phyloP scores from a whole-genome alignment of 1,139 yeast species.

The Lodderomyces elongisporus region DNA sequence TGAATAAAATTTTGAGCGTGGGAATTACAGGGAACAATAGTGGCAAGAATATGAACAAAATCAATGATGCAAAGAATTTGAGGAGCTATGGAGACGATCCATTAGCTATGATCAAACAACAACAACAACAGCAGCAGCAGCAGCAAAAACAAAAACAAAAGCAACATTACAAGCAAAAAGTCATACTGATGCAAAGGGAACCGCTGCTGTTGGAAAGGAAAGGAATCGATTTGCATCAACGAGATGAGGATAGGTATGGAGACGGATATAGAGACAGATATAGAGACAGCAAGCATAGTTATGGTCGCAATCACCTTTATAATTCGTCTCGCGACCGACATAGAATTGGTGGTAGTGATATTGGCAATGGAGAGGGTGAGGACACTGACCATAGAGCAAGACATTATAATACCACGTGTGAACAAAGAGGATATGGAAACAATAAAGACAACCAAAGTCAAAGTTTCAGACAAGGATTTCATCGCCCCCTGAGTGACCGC shows the following conservation, averaged over 20 bases:
- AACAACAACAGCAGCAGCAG: constrained; percentile 20
- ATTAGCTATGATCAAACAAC: constrained; percentile 42
- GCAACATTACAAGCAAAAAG: no score
- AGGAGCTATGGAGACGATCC: constrained; percentile 44
- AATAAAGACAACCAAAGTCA: no score
- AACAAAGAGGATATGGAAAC: no score
- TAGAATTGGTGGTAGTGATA: no score
- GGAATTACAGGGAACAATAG: constrained; percentile 5
- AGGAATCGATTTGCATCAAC: background rate
- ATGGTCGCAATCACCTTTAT: no score
- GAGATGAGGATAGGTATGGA: background rate
- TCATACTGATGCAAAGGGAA: no score
- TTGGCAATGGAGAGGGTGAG: no score
- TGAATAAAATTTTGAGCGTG: constrained; percentile 15
- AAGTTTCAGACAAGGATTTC: no score
- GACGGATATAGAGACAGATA: background rate
- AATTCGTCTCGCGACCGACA: no score
- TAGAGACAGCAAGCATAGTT: background rate
- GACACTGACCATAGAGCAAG: no score
- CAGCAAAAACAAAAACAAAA: background rate
- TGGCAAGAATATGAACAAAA: constrained; percentile 14
- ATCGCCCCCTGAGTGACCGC: no score
- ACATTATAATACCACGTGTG: no score
- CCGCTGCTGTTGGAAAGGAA: background rate
- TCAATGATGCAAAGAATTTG: constrained; percentile 2